Conservation (phyloP, 2,329 filamentous ascomycete species). For the Fusarium sarcochroum region DNA sequence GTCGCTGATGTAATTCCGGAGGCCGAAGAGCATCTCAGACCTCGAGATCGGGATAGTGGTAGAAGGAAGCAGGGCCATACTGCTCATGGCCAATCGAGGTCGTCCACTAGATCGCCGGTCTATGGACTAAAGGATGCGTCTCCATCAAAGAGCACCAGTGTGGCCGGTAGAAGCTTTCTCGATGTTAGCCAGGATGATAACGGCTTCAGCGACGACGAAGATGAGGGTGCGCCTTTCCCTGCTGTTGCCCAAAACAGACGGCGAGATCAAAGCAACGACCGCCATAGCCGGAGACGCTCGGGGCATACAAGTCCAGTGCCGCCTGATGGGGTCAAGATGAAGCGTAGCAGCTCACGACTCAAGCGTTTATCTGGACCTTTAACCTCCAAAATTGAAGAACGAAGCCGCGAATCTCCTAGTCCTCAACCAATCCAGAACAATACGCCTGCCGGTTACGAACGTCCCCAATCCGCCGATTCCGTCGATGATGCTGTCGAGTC, state of each 20-base stretch:
- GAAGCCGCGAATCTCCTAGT: constrained; percentile 45
- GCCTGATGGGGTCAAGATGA: constrained; percentile 60
- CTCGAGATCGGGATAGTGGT: constrained; percentile 41
- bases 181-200: constrained; percentile 53
- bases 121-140: constrained; percentile 44
- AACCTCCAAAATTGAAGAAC: constrained; percentile 59
- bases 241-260: constrained; percentile 73
- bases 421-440: constrained; percentile 49
- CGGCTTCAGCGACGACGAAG: constrained; percentile 53
- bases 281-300: constrained; percentile 60
- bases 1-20: constrained; percentile 61
- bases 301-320: constrained; percentile 65
- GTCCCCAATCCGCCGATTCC: constrained; percentile 85
- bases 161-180: constrained; percentile 42
- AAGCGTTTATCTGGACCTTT: constrained; percentile 69
- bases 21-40: constrained; percentile 52
- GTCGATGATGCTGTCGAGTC: constrained; percentile 89
- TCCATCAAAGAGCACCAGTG: constrained; percentile 35
- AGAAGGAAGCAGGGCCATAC: constrained; percentile 39
- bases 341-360: constrained; percentile 70
- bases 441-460: constrained; percentile 72
- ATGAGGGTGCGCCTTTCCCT: constrained; percentile 79
- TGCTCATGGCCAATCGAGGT: constrained; percentile 25
- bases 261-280: constrained; percentile 64
- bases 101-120: constrained; percentile 34